phyloP scores from a whole-genome alignment of 805 yeast genomes.

The Pichia cabralensis region DNA sequence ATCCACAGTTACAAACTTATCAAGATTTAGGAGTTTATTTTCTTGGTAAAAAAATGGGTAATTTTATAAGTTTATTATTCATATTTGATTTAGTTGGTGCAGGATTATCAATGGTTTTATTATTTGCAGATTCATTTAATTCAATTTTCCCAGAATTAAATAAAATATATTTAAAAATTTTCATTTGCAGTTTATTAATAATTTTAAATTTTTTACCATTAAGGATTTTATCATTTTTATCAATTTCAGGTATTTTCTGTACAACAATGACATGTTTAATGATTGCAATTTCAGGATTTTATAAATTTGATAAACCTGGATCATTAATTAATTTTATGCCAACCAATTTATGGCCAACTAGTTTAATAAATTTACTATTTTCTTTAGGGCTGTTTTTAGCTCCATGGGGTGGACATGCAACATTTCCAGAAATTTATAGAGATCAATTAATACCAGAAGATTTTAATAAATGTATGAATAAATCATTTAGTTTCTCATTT shows the following conservation, averaged over 20 bases:
- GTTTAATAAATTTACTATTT: slow-evolving; percentile 40
- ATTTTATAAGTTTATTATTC: slow-evolving; percentile 38
- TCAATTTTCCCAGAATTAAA: slow-evolving; percentile 35
- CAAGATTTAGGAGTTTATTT: slow-evolving; percentile 47
- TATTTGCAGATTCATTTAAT: slow-evolving; percentile 52
- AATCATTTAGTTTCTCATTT: slow-evolving; percentile 53
- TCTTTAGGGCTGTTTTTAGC: slow-evolving; percentile 64
- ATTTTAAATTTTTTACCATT: slow-evolving; percentile 58
- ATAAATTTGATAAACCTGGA: slow-evolving; percentile 58
- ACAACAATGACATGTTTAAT: slow-evolving; percentile 55
- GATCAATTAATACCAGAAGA: slow-evolving; percentile 64
- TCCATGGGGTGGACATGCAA: slow-evolving; percentile 81
- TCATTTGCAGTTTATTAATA: slow-evolving; percentile 31
- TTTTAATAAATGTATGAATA: slow-evolving; percentile 41
- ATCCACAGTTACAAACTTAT: slow-evolving; percentile 38
- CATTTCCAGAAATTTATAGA: slow-evolving; percentile 60
- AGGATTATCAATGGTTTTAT: slow-evolving; percentile 43
- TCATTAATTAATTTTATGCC: slow-evolving; percentile 56
- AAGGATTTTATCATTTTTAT: slow-evolving; percentile 57
- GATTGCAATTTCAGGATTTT: slow-evolving; percentile 53
- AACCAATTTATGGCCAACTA: slow-evolving; percentile 57
- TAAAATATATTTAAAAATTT: slow-evolving; percentile 31
- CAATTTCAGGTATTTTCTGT: slow-evolving; percentile 60
- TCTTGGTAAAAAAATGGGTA: slow-evolving; percentile 37
- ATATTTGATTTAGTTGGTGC: slow-evolving; percentile 54